phyloP scores from a whole-genome alignment of 2,329 filamentous ascomycete genomes.

The Leptographium procerum region DNA sequence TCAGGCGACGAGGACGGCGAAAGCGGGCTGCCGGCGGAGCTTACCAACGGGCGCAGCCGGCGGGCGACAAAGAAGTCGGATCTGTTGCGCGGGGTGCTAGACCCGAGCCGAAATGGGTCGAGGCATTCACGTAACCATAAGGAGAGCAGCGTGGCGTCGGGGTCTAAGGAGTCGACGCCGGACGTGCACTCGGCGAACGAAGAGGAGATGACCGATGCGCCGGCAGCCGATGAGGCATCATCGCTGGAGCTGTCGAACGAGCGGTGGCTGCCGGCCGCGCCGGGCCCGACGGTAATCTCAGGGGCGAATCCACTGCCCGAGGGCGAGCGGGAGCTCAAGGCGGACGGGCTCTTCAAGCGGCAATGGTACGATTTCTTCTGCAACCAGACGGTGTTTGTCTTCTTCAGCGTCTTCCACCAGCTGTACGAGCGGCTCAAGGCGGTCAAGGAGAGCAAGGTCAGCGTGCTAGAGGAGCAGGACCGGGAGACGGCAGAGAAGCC shows the following conservation, averaged over 20 bases:
- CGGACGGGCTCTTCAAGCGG: constrained; percentile 69
- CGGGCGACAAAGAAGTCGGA: constrained; percentile 62
- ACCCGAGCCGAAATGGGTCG: constrained; percentile 59
- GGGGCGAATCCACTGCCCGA: constrained; percentile 41
- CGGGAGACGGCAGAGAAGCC: constrained; percentile 67
- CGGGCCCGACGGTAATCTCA: constrained; percentile 41
- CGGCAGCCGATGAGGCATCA: constrained; percentile 11
- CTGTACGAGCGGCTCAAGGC: constrained; percentile 74
- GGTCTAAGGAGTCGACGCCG: constrained; percentile 81
- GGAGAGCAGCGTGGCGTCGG: constrained; percentile 65
- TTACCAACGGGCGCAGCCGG: constrained; percentile 50
- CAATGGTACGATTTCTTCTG: constrained; percentile 81
- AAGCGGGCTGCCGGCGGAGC: constrained; percentile 58
- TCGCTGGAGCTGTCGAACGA: constrained; percentile 54
- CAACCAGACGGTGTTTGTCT: constrained; percentile 86
- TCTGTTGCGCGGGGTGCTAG: constrained; percentile 75
- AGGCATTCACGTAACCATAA: constrained; percentile 51
- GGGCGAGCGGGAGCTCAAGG: constrained; percentile 54
- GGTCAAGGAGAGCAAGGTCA: constrained; percentile 67
- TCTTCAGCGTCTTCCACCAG: constrained; percentile 88
- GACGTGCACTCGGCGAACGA: constrained; percentile 69
- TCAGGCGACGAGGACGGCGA: constrained; percentile 70
- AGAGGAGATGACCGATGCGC: no score
- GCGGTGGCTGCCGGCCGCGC: constrained; percentile 52
- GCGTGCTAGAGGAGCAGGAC: constrained; percentile 61